These are phyloP conservation scores for Aristolochia californica DNA, from an alignment of 164 flowering plant genomes.

Conservation along the genomic window DNA sequence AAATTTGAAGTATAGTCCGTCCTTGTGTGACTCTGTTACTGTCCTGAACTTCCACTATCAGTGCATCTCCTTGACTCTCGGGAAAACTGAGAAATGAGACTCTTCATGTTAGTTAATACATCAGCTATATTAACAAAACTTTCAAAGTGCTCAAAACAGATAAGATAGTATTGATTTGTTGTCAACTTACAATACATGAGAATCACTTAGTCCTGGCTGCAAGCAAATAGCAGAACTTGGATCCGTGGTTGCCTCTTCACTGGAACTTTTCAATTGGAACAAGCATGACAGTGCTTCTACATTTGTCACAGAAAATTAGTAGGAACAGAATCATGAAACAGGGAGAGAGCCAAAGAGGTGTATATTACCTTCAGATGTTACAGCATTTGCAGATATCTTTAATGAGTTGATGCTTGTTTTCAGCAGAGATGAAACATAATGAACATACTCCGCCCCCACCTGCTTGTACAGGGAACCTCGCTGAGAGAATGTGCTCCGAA, in stretches of 20 bases:
- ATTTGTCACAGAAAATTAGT: slow-evolving; percentile 3
- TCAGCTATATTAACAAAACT: background rate
- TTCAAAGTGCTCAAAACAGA: background rate
- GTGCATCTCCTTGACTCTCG: slow-evolving; percentile 72
- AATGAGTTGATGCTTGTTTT: slow-evolving; percentile 58
- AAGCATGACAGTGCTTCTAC: slow-evolving; percentile 60
- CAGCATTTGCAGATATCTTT: slow-evolving; percentile 28
- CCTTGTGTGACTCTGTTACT: slow-evolving; percentile 46
- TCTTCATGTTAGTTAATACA: background rate
- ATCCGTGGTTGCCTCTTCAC: slow-evolving; percentile 42
- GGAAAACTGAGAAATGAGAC: slow-evolving; percentile 46
- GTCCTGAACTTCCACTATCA: slow-evolving; percentile 62
- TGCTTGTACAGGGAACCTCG: slow-evolving; percentile 54
- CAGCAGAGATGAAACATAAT: slow-evolving; percentile 62
- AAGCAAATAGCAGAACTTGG: slow-evolving; percentile 46
- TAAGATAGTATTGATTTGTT: background rate
- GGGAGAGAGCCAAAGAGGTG: background rate
- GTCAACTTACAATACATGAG: slow-evolving; percentile 68
- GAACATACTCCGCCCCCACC: slow-evolving; percentile 61
- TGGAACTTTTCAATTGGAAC: slow-evolving; percentile 58
- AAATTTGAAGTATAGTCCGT: slow-evolving; percentile 55
- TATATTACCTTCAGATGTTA: slow-evolving; percentile 31
- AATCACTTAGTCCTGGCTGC: slow-evolving; percentile 64
- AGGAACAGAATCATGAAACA: background rate
- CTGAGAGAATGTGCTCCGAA: slow-evolving; percentile 54